Conservation (phyloP, 768 basidiomycete genomes). For the Russula virescens region DNA sequence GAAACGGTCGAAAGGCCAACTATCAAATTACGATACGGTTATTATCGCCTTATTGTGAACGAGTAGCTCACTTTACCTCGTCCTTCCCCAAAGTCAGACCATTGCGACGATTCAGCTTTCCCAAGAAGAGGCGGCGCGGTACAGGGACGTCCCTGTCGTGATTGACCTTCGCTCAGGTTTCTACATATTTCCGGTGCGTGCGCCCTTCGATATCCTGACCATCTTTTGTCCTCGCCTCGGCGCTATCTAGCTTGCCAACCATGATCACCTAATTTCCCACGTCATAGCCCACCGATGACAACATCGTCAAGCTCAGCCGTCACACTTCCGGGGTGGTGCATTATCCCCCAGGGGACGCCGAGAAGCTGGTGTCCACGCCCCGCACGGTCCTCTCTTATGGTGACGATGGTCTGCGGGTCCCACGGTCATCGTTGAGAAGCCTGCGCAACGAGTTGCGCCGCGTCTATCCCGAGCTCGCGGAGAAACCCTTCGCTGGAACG, state of each 20-base stretch:
- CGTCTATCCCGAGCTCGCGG: conserved; percentile 73
- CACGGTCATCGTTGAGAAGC: conserved; percentile 43
- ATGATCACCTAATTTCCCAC: not conserved
- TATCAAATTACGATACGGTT: not conserved
- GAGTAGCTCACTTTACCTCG: not conserved
- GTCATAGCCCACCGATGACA: conserved; percentile 56
- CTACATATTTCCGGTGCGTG: conserved; percentile 75
- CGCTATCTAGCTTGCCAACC: not conserved
- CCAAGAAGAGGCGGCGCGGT: conserved; percentile 56
- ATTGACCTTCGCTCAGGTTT: conserved; percentile 69
- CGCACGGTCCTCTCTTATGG: conserved; percentile 63
- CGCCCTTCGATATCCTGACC: not conserved
- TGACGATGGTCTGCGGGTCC: conserved; percentile 56
- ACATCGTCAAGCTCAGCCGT: conserved; percentile 72
- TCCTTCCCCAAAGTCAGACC: conserved; percentile 51
- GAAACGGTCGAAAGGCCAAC: not conserved
- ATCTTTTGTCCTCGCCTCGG: not conserved
- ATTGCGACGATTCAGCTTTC: conserved; percentile 75
- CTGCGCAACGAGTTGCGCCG: conserved; percentile 48
- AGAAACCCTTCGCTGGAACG: conserved; percentile 65
- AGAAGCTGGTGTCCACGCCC: conserved; percentile 59
- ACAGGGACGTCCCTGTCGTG: conserved; percentile 60
- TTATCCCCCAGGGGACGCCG: conserved; percentile 24
- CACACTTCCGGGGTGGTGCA: conserved; percentile 71
- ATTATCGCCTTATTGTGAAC: not conserved